phyloP scores from a whole-genome alignment of 2,329 filamentous ascomycete genomes.

The Cladosporium sp. region DNA sequence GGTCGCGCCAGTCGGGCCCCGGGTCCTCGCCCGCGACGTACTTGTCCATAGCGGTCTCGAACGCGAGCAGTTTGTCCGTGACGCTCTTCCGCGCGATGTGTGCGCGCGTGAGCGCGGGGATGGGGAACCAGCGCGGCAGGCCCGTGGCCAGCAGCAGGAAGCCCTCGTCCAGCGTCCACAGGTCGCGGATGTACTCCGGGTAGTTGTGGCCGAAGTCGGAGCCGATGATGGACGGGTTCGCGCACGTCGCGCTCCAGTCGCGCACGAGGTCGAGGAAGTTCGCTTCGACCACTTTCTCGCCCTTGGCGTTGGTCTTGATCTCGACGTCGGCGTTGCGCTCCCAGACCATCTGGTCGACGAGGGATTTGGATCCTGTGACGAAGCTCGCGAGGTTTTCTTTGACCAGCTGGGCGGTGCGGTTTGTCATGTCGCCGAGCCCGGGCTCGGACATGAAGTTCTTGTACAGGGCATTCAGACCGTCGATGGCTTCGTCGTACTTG shows the following conservation, averaged over 20 bases:
- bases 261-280: conserved; percentile 48
- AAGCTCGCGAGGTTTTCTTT: conserved; percentile 48
- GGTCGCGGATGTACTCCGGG: conserved; percentile 47
- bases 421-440: conserved; percentile 38
- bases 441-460: conserved; percentile 44
- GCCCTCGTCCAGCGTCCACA: conserved; percentile 50
- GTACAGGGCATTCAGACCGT: conserved; percentile 30
- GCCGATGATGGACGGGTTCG: conserved; percentile 48
- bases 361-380: conserved; percentile 52
- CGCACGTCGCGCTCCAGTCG: conserved; percentile 50
- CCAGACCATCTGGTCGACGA: conserved; percentile 58
- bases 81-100: conserved; percentile 33
- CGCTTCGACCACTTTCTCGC: conserved; percentile 45
- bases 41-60: conserved; percentile 29
- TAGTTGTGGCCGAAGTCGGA: conserved; percentile 46
- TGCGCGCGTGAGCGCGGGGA: conserved; percentile 45
- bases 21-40: conserved; percentile 24
- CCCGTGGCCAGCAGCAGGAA: conserved; percentile 51
- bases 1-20: conserved; percentile 28
- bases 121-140: conserved; percentile 49
- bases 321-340: conserved; percentile 47
- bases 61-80: conserved; percentile 21
- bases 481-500: conserved; percentile 31
- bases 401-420: conserved; percentile 33
- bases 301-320: conserved; percentile 32